Base-by-base conservation (phyloP, 2,329 filamentous ascomycete genomes). In the Trichoderma asperellum region DNA sequence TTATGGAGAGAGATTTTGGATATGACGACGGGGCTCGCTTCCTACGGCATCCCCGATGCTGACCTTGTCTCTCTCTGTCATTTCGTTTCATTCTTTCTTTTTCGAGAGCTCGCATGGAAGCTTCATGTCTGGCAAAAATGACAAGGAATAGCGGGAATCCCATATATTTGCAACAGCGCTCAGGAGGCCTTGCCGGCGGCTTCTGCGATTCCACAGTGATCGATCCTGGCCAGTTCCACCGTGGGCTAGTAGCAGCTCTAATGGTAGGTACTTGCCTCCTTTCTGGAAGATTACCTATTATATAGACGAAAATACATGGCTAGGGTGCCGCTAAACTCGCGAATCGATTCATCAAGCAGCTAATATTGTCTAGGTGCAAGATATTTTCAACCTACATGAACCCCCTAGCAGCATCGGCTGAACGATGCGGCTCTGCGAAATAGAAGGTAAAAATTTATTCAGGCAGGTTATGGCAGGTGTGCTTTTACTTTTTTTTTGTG, bases 361-460 rank as follows among this genome's bases (percentile, higher is more conserved):
- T 21, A 59, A 67, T 47, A 35, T 37, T 55, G 37, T 29, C 37
- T 66, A 18, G n/a, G 43, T 24, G 12, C 43, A 52, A 18, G 43
- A 11, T 62, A 53, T 6, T 47, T 47, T 35, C 5, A 11, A n/a
- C 7, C 18, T 43, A n/a, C 40, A 43, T 43, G 40, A 8, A 43
- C 40, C 24, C 14, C 35, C n/a, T 14, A 14, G 49, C 43, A 49
- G 18, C 16, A 35, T 34, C 40, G 29, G 53, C 35, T 49, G 27
- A 49, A 55, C 37, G 27, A 66, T 66, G 63, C 63, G 63, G 53
- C 63, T 47, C 63, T 66, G 53, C 63, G 34, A 66, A 53, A 66
- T 32, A 57, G 27, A 47, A 57, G 18, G 40, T 24, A 3, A 24
- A 24, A 10, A 18, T 1, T 47, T 4, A 49, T 29, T 8, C 18